Base-by-base conservation (phyloP, 805 yeast genomes). In the Isabelozyma gotoi region DNA sequence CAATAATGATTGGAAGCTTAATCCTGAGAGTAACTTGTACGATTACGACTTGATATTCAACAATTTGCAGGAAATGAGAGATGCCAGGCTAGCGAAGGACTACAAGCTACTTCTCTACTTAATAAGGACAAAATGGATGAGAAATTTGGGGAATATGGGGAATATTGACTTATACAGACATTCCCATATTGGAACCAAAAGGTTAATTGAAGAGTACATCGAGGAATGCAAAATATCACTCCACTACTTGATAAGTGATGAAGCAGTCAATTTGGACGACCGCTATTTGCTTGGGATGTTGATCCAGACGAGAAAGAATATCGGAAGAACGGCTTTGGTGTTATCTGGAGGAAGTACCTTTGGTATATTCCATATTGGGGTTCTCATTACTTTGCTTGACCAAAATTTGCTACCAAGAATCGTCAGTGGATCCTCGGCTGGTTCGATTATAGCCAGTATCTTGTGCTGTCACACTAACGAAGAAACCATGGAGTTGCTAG, bases 261-360 rank as follows among this genome's bases (percentile, higher is more conserved):
- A 58, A 5, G 62, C 67, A 11, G 73, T 66, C 11, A 62, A 70
- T 8, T 48, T 88, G 21, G 92, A 86, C 59, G 90, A 84, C 47
- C 62, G 79, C 10, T 83, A 86, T 53, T 71, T 88, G 12, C 67
- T 92, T 43, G 87, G 87, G 2, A 87, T 88, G 77, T 69, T 92
- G 27, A 79, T 86, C 33, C 96, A 92, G 59, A 88, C 97, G 0
- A 74, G 97, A 46, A 87, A 87, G 61, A 89, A 91, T 55, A 88
- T 88, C 40, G 99, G 99, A 0, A 75, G 97, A 43, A 91, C 98
- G 0, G 99, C 98, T 0, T 69, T 94, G 19, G 89, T 95, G n/a
- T 74, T 94, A 42, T 85, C 96, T 38, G 99, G 99, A 1, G 99
- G 99, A 2, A 90, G 96, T 2, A 87, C 96, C 4, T 87, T 92